phyloP scores from a whole-genome alignment of 805 yeast species.

The Candida cerambycidarum region DNA sequence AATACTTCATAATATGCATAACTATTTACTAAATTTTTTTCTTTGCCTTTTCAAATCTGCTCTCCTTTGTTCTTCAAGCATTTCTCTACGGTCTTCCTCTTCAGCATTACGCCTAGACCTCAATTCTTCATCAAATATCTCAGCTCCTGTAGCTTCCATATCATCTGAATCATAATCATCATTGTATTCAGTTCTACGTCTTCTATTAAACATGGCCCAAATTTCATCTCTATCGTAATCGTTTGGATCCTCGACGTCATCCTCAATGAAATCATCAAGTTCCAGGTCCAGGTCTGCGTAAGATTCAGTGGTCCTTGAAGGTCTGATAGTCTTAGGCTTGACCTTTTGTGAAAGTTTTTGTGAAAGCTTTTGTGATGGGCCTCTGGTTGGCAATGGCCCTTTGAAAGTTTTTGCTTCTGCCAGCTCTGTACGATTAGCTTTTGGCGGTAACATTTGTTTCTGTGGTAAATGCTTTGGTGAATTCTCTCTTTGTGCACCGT shows the following conservation, averaged over 20 bases:
- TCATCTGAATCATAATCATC: constrained; percentile 53
- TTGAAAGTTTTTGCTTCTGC: background rate
- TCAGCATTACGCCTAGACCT: constrained; percentile 66
- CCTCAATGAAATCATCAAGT: constrained; percentile 53
- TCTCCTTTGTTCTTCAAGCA: constrained; percentile 51
- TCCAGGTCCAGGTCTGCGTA: constrained; percentile 17
- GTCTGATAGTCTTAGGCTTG: too few species aligned
- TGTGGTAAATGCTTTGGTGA: background rate
- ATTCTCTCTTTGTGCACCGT: background rate
- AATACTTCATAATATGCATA: too few species aligned
- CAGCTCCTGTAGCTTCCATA: constrained; percentile 96
- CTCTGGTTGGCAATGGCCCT: constrained; percentile 47
- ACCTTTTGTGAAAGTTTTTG: constrained; percentile 47
- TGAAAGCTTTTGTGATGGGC: constrained; percentile 56
- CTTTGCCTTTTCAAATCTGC: constrained; percentile 28
- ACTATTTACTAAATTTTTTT: too few species aligned
- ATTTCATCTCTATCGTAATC: constrained; percentile 80
- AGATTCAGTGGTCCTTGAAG: too few species aligned
- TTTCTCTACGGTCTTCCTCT: constrained; percentile 74
- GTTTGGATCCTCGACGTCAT: constrained; percentile 43
- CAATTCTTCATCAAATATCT: constrained; percentile 80
- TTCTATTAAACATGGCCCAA: constrained; percentile 79
- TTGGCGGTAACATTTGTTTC: too few species aligned
- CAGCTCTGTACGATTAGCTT: too few species aligned
- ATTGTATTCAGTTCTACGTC: constrained; percentile 48